Evolutionary conservation across 1,284 basidiomycete species (phyloP), one percentile per base, ranked within the genome.

Genomic region (Fomes fomentarius): DNA sequence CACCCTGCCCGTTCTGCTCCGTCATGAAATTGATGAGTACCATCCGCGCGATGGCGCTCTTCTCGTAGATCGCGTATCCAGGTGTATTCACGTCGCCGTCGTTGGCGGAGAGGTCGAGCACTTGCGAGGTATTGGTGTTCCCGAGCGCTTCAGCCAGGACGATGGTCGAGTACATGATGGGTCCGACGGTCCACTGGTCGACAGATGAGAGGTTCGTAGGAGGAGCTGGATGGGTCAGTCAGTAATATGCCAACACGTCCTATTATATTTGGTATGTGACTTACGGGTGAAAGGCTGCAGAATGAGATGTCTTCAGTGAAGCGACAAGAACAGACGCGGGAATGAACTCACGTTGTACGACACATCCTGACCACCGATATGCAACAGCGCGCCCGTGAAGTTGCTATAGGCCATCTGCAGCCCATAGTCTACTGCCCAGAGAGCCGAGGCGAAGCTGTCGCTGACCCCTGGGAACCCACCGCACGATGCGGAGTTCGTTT

Each of bases 41-140:
- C 6, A 86, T 71, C 37, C 84, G 77, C 2, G 74, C 74, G 1
- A 85, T 80, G 34, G 63, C 71, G 14, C 79, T 80, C 56, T 79
- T 74, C 67, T 88, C 83, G 67, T 91, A 93, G 39, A 93, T 79
- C 1, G 80, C 86, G 66, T 93, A 93, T 2, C 78, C 83, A 0
- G 89, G 88, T 10, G 84, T 87, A 61, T 73, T 81, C 15, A 73
- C 71, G 61, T 76, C 78, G 40, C 68, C 74, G 43, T 61, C 62
- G 63, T 87, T 82, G 25, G 75, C 71, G 46, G 71, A 66, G 25
- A 89, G 72, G 63, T 90, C 87, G 38, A 88, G 63, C 25, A 91
- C 76, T 56, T 81, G 84, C 0, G 80, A 79, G 4, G 60, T 69
- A 61, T 85, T 84, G 41, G 81, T 78, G n/a, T 76, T 69, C 10